Evolutionary conservation across 2,329 filamentous ascomycete genomes (phyloP), one percentile per base, ranked within the genome.

Genomic region (Xylaria polymorpha): DNA sequence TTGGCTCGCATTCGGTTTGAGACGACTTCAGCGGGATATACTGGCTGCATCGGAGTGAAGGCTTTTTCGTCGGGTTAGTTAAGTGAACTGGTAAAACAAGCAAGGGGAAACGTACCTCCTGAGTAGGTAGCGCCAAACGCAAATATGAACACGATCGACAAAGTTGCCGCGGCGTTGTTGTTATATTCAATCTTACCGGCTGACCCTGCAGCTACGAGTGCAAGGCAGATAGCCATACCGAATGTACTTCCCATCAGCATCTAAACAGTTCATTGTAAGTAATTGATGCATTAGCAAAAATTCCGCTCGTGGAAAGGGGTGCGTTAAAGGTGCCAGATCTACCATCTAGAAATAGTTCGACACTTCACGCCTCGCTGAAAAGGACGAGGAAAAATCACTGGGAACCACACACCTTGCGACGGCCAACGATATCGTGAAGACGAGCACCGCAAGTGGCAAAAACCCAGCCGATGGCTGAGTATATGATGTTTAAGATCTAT

Each of bases 371-470:
- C 5, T 18, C 9, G 32, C 25, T 14, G 14, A 12, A 12, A 7
- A 22, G 12, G 32, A 14, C 0, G 5, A 29, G 9, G 8, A 12
- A 61, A 43, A 1, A 5, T 4, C 1, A 43, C 0, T 25, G 53
- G 14, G 25, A 15, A 53, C 14, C 6, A 61, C 69, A 29, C 64
- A 69, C 69, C 64, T 80, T 80, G 0, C 81, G 79, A 41, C 81
- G 82, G 7, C 82, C 82, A 0, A 83, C 76, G 4, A 78, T 68
- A 67, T 83, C 81, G 4, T 83, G 80, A 43, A 82, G 74, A 22
- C 81, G 76, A 10, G 82, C 80, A 14, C 80, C 80, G 1, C 74
- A 74, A 1, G 79, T 76, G 1, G 80, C 77, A 55, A 81, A 80
- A 18, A 80, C 76, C 68, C 80, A 79, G 65, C 80, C 80, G 50